Evolutionary conservation across 139 green algal genomes (phyloP).

Genomic region (Micractinium conductrix): DNA sequence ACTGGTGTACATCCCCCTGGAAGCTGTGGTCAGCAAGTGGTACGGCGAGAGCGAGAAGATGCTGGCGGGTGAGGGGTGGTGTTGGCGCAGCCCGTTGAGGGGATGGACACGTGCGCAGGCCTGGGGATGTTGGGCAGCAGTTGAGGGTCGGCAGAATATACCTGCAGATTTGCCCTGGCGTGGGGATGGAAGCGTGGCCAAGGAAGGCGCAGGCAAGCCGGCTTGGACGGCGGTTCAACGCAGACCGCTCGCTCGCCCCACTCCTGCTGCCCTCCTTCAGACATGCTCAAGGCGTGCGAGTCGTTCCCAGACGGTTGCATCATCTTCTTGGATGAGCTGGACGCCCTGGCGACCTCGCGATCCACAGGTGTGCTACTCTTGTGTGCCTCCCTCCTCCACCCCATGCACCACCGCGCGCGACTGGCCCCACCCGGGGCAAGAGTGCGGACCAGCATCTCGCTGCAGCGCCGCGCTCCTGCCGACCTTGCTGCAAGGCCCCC

Average conservation of each 20-base stretch:
- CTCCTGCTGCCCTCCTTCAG: slow-evolving; percentile 1
- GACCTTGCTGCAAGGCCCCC: background rate
- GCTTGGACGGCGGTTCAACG: no score
- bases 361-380: background rate
- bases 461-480: background rate
- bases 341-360: slow-evolving; percentile 55
- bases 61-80: slow-evolving; percentile 65
- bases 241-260: no score
- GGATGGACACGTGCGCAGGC: no score
- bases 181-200: no score
- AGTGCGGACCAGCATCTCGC: background rate
- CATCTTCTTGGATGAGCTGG: slow-evolving; percentile 91
- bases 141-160: no score
- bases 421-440: no score
- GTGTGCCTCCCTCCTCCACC: no score
- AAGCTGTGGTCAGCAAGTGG: slow-evolving; percentile 82
- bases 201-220: no score
- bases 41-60: slow-evolving; percentile 84
- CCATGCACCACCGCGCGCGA: no score
- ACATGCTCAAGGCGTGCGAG: slow-evolving; percentile 50
- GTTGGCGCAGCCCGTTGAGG: background rate
- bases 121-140: no score
- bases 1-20: slow-evolving; percentile 94
- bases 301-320: slow-evolving; percentile 62
- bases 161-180: no score